Evolutionary conservation across 2,329 filamentous ascomycete species (phyloP), one percentile per base, ranked within the genome.

Genomic region (Alternaria burnsii): DNA sequence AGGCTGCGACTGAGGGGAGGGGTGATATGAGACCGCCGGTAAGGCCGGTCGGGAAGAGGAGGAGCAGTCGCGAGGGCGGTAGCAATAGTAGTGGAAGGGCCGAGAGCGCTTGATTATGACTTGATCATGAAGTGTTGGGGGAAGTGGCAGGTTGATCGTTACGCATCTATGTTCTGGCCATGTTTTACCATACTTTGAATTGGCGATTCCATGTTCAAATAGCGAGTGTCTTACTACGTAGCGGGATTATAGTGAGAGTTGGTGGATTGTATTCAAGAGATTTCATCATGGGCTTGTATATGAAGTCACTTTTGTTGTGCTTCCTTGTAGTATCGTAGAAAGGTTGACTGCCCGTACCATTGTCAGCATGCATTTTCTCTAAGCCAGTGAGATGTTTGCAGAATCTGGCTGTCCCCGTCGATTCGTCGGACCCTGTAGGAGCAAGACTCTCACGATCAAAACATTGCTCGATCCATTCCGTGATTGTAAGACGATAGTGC

Each of bases 71-170:
- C 6, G 64, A 62, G 36, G 58, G 61, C 26, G 57, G 55, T 3
- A 36, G 32, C 32, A 36, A 36, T 16, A 36, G 32, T 8, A 65
- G 59, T 43, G 57, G 63, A 5, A 60, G 65, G 43, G 63, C 66
- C 10, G 63, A 68, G 53, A 66, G 66, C 30, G 63, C 63, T 5
- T 68, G 42, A 58, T 20, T 4, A n/a, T 74, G 60, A 8, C 68
- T 72, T 16, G 6, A 7, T 32, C 43, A 7, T 30, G 22, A 28
- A 9, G 26, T 20, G 20, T 14, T 3, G 40, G 32, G 34, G 34
- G 16, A 4, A 24, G 26, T 24, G 22, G 18, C 18, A 18, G n/a
- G 16, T 55, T 34, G 18, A 51, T n/a, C n/a, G 22, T 34, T 41
- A 46, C 43, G 48, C 53, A 41, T 30, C 16, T 55, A 55, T 34